Percentiles rank a stretch among this genome's conserved stretches.
Evolutionary conservation across 2,329 filamentous ascomycete genomes (phyloP).

Genomic region (Pestalotiopsis sp.): DNA sequence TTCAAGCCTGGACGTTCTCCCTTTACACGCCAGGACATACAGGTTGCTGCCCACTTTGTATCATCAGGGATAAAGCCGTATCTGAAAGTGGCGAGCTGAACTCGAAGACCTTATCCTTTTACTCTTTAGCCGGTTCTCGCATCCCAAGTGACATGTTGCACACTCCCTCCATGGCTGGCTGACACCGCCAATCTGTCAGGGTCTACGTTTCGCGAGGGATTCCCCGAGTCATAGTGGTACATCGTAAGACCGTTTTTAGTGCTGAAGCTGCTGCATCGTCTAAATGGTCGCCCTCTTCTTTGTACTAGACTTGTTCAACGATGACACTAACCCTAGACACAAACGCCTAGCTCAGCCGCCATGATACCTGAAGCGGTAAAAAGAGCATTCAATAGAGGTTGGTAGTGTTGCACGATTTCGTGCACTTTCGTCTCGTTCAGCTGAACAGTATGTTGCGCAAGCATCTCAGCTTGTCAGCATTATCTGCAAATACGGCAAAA

Average conservation of each 20-base stretch:
- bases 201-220: not conserved
- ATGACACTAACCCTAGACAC: too few relatives aligned
- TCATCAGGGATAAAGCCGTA: not conserved
- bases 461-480: too few relatives aligned
- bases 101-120: not conserved
- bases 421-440: too few relatives aligned
- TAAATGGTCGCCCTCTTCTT: too few relatives aligned
- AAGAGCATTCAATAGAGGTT: too few relatives aligned
- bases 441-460: too few relatives aligned
- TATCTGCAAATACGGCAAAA: too few relatives aligned
- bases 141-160: not conserved
- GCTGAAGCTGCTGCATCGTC: not conserved
- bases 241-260: not conserved
- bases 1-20: not conserved
- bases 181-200: not conserved
- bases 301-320: too few relatives aligned
- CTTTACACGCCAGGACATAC: not conserved
- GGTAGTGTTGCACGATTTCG: too few relatives aligned
- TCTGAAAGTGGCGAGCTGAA: not conserved
- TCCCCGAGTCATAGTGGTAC: not conserved
- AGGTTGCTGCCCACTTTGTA: not conserved
- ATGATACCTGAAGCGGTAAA: too few relatives aligned
- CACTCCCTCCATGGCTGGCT: not conserved
- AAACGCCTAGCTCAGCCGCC: too few relatives aligned
- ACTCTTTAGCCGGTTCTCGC: not conserved